Base-by-base conservation (phyloP, 257 asterid species). In the Leptodermis oblonga region DNA sequence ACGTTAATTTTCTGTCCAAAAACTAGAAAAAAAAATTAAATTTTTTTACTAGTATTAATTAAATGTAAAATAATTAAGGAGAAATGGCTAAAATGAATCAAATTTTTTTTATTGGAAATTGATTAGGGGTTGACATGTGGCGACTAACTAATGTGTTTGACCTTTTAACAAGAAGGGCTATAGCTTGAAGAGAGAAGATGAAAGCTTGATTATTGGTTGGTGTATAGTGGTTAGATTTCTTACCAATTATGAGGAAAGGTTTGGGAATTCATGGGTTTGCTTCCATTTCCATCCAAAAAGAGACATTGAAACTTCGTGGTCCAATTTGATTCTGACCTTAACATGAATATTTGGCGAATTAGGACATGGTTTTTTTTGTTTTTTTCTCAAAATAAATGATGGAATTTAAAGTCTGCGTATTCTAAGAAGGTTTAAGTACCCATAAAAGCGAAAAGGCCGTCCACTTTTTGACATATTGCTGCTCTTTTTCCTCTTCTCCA, bases 171-270 rank as follows among this genome's bases (percentile, higher is more conserved):
- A 39, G 51, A 23, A 83, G n/a, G n/a, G n/a, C n/a, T n/a, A n/a
- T 76, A 78, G 82, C 88, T 61, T 74, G 43, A 30, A 76, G 61
- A 52, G 23, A 26, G 22, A 51, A 4, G 20, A 54, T 70, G 84
- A 70, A 43, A 59, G 42, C 43, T 63, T 67, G 55, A 63, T n/a
- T n/a, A n/a, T 74, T 76, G 81, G 95, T 83, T 78, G 95, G 96
- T 87, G 42, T 60, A 85, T 55, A 86, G 96, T 89, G 59, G 96
- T 87, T 89, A 82, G 86, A 74, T 77, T 81, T 64, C 79, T 71
- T 73, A 89, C 92, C 92, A 86, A 84, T 87, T 84, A 77, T 79
- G 37, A 62, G 73, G 80, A 83, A 82, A 81, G 28, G 60, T 75
- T 85, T 77, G 70, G 61, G 70, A 62, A 14, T 65, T 65, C 77